Base-by-base conservation (phyloP, 1,139 yeast species). In the Sugiyamaella xylanicola region DNA sequence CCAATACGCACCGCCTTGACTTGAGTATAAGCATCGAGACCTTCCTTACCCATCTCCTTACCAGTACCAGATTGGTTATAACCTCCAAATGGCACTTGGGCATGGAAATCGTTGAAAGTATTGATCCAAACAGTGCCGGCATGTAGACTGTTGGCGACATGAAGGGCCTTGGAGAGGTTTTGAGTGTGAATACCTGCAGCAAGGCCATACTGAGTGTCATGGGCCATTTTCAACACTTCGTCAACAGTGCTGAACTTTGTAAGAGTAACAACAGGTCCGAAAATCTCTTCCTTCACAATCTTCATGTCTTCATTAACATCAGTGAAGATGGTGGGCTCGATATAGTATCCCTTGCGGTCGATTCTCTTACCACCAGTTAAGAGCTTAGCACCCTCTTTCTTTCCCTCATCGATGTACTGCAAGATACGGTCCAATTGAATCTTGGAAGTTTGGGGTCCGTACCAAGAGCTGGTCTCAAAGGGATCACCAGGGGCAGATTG, bases 31-130 rank as follows among this genome's bases (percentile, higher is more conserved):
- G 86, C 86, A 65, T 86, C 89, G 66, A 89, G 81, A 54, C 91
- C 95, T 39, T 63, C 62, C 71, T 86, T 90, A 73, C 96, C 96
- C 85, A 89, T 84, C 79, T 89, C 96, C 77, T 95, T 86, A 70
- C 96, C 96, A 71, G 87, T 83, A 75, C 96, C 96, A 59, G 95
- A 86, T 74, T 85, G 83, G 71, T 86, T 85, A 82, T 77, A 88
- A 64, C 96, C 96, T 70, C 96, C 96, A 63, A 83, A 83, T 60
- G 87, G 87, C 70, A 87, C 86, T 74, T 82, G 79, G 65, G 81
- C 82, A 75, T 88, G 88, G 85, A 87, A 85, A 68, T 85, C 89
- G 73, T 89, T 89, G 78, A 87, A 88, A 61, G 95, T 79, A 78
- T 83, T 83, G 68, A 87, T 79, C 87, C 92, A 89, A 59, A 87